These are phyloP conservation scores for Leptodontidium sp. DNA, from an alignment of 2,329 filamentous ascomycete genomes.

Conservation along the genomic window DNA sequence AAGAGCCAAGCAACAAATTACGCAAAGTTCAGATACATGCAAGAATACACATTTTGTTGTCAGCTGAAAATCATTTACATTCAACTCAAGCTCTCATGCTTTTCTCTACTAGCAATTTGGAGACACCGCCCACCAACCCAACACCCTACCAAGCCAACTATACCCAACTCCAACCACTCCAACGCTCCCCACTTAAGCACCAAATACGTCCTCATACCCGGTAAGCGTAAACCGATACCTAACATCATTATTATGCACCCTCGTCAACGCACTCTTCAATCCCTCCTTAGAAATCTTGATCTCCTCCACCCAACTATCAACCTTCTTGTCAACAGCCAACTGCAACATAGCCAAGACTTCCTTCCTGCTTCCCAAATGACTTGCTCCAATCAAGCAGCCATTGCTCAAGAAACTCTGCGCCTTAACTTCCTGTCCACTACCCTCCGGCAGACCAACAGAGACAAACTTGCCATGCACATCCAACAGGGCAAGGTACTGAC, in stretches of 20 bases:
- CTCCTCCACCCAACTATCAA: constrained; percentile 76
- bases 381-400: constrained; percentile 75
- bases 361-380: constrained; percentile 73
- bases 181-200: constrained; percentile 21
- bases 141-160: neutral
- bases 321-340: constrained; percentile 72
- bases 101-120: neutral
- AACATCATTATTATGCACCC: constrained; percentile 76
- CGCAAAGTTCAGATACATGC: too few relatives aligned
- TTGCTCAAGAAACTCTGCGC: constrained; percentile 80
- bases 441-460: constrained; percentile 81
- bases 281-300: constrained; percentile 76
- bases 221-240: constrained; percentile 77
- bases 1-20: too few relatives aligned
- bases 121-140: too few relatives aligned
- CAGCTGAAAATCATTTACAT: neutral
- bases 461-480: constrained; percentile 85
- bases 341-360: constrained; percentile 78
- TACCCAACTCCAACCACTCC: constrained; percentile 2
- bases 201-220: constrained; percentile 73
- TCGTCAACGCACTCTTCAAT: constrained; percentile 73
- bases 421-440: constrained; percentile 73
- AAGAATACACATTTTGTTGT: neutral
- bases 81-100: constrained; percentile 4
- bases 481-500: constrained; percentile 78